Evolutionary conservation across 2,329 filamentous ascomycete species (phyloP), one percentile per base, ranked within the genome.

Genomic region (Elsinoe batatas): DNA sequence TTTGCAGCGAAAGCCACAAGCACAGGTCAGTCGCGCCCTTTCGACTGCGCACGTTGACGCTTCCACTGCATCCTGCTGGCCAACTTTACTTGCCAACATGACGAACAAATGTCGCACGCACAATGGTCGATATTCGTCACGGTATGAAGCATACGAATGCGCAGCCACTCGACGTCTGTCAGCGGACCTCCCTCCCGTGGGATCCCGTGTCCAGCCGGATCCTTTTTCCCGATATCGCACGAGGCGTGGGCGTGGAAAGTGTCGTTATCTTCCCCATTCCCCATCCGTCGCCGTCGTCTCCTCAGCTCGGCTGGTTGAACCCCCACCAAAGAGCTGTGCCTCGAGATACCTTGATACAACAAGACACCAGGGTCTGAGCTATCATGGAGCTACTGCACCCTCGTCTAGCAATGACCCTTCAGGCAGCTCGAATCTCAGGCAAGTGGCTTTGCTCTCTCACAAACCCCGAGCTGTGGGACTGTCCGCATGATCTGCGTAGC

Each of bases 191-290:
- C 3, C 7, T 6, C 8, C 40, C 40, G 40, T 44, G 26, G 17
- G 11, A 44, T 37, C 18, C 47, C 47, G 47, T 51, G 32, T 38
- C 17, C 33, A 51, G 47, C 47, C 47, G 44, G 32, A 49, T 49
- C 44, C 22, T 49, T 49, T 49, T 18, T 51, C 35, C 47, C 47
- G 47, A 51, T 51, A 51, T 51, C 47, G 47, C 47, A 37, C 47
- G 17, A 18, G 26, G n/a, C 40, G 18, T 44, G 40, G 38, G 26
- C 26, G 26, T 30, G n/a, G 40, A 26, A 11, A 5, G 18, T 44
- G 26, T 38, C 32, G 32, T 51, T 51, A 51, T 51, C 47, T 37
- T 33, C 37, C 26, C 26, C 26, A 30, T 30, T 30, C 26, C 26
- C 26, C 26, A 30, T 30, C 26, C 26, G 26, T 30, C 8, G 26